phyloP scores from a whole-genome alignment of 78 protist species.

The Carpediemonas membranifera region DNA sequence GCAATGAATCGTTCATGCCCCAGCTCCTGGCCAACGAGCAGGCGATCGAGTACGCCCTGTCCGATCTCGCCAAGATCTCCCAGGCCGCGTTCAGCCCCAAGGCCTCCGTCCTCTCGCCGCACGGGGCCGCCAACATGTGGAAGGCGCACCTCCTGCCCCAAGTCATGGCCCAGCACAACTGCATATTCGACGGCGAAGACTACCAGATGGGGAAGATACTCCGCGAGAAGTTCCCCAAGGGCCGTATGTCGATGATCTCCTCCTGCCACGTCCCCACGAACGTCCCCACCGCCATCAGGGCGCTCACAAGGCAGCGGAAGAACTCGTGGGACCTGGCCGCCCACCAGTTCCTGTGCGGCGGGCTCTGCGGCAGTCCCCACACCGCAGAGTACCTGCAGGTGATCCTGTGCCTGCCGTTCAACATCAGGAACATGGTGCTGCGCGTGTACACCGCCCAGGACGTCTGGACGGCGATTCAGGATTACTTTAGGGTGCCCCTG shows the following conservation, averaged over 20 bases:
- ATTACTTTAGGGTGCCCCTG: not conserved
- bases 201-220: not conserved
- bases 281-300: no score
- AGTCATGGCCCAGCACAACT: not conserved
- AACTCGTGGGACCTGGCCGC: not conserved
- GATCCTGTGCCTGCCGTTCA: not conserved
- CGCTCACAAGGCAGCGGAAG: no score
- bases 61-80: not conserved
- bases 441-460: not conserved
- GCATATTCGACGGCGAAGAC: not conserved
- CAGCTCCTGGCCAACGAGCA: not conserved
- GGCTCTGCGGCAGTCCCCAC: not conserved
- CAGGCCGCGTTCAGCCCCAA: not conserved
- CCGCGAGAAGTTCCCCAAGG: not conserved
- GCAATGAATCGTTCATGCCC: not conserved
- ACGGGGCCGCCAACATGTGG: not conserved
- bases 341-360: not conserved
- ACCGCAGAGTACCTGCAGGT: not conserved
- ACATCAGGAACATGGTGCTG: not conserved
- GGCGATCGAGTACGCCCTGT: not conserved
- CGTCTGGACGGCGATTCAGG: not conserved
- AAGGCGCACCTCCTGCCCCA: not conserved
- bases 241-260: not conserved
- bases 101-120: not conserved
- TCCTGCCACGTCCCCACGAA: no score